A percentile compares a stretch with the other conserved stretches of the same genome.
phyloP scores from a whole-genome alignment of 208 protist genomes.

The Leishmania lainsoni region DNA sequence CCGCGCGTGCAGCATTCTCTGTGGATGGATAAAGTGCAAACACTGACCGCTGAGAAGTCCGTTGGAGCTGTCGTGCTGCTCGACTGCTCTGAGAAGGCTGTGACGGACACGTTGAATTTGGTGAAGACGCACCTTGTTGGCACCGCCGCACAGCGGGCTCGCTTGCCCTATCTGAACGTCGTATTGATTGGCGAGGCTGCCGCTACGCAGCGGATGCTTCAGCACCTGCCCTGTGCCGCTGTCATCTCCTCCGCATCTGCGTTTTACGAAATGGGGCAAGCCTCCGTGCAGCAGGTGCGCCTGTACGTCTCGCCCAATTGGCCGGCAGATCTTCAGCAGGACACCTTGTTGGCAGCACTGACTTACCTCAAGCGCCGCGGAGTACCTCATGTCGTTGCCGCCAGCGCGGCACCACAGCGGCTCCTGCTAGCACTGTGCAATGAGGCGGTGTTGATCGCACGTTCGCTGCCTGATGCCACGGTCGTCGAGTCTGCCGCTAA shows the following conservation, averaged over 20 bases:
- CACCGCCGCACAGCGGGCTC: conserved; percentile 10
- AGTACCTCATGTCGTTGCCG: conserved; percentile 57
- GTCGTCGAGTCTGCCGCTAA: conserved; percentile 49
- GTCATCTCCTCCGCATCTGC: conserved; percentile 52
- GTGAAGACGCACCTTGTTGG: conserved; percentile 33
- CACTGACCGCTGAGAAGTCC: conserved; percentile 15
- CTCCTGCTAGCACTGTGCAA: conserved; percentile 49
- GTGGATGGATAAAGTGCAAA: conserved; percentile 37
- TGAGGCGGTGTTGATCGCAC: conserved; percentile 43
- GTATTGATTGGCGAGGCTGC: conserved; percentile 60
- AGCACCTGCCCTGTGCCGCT: conserved; percentile 42
- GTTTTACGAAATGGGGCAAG: conserved; percentile 27
- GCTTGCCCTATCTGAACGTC: conserved; percentile 33
- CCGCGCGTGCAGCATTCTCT: conserved; percentile 24
- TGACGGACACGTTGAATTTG: conserved; percentile 44
- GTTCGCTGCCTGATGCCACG: conserved; percentile 22
- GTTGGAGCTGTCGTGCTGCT: conserved; percentile 47
- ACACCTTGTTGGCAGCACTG: conserved; percentile 52
- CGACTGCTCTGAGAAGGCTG: conserved; percentile 49
- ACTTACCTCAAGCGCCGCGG: conserved; percentile 49
- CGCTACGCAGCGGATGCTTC: conserved; percentile 30
- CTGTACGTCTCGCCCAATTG: conserved; percentile 49
- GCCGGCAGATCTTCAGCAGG: conserved; percentile 46
- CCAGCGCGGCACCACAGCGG: conserved; percentile 35
- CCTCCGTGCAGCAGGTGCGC: conserved; percentile 68